These are phyloP conservation scores for Trichophyton schoenleinii DNA, from an alignment of 2,329 filamentous ascomycete species.

Conservation along the genomic window DNA sequence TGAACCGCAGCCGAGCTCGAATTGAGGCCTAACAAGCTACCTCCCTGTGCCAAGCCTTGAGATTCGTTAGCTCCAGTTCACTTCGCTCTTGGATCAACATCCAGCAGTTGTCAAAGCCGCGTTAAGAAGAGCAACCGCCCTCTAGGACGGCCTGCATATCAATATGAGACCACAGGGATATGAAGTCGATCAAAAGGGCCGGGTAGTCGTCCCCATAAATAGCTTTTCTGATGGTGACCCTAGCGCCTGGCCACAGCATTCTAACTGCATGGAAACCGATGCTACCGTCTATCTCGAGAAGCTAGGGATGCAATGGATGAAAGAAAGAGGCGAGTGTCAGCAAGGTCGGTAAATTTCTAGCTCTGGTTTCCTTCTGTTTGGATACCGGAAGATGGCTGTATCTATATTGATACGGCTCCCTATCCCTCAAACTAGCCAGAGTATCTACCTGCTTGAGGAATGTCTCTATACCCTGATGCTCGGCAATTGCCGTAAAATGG, in stretches of 20 bases:
- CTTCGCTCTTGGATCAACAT: neutral
- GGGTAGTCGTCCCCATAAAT: conserved; percentile 23
- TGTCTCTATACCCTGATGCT: neutral
- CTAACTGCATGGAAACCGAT: conserved; percentile 26
- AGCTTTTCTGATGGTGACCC: conserved; percentile 29
- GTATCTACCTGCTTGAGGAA: neutral
- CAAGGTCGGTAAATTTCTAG: conserved; percentile 20
- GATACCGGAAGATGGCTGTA: neutral
- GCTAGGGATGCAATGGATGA: conserved; percentile 39
- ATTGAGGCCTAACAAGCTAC: neutral
- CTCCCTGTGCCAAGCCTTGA: neutral
- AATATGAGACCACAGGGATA: neutral
- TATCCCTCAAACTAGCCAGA: neutral
- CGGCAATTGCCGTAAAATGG: neutral
- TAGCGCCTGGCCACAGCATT: conserved; percentile 25
- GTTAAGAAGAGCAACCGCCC: neutral
- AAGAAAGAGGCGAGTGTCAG: conserved; percentile 28
- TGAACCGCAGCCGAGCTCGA: neutral
- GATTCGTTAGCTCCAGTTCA: neutral
- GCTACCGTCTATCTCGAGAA: conserved; percentile 34
- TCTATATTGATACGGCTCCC: neutral
- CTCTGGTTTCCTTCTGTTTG: neutral
- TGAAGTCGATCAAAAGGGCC: neutral
- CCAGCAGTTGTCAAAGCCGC: neutral
- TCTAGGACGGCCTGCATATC: neutral